A percentile compares a stretch with the other conserved stretches of the same genome.
Evolutionary conservation across 176 grass and related monocot species (phyloP).

Genomic region (Phoenix roebelenii): DNA sequence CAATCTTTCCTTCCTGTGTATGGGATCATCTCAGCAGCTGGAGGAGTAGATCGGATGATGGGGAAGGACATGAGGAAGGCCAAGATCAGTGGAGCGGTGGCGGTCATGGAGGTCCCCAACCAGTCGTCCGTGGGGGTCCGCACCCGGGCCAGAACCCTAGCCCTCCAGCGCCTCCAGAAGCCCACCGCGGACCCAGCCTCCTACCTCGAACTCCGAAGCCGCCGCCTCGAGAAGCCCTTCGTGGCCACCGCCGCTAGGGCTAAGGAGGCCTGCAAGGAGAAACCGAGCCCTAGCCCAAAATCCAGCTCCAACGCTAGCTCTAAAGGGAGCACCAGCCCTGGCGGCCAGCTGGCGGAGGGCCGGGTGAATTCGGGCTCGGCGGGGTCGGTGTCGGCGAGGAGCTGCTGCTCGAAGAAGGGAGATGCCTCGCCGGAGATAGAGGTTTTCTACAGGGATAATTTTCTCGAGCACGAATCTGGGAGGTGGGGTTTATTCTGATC

Average conservation of each 20-base stretch:
- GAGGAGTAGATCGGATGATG: not conserved
- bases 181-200: not conserved
- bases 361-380: not conserved
- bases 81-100: constrained; percentile 5
- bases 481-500: not conserved
- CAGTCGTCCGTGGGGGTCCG: constrained; percentile 11
- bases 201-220: constrained; percentile 26
- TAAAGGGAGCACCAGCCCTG: not conserved
- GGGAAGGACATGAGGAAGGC: constrained; percentile 15
- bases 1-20: too few relatives aligned
- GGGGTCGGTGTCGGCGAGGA: not conserved
- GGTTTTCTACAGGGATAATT: not conserved
- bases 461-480: not conserved
- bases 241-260: not conserved
- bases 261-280: not conserved
- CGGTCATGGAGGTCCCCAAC: constrained; percentile 12
- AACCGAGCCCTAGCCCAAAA: not conserved
- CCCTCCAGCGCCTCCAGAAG: not conserved
- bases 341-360: not conserved
- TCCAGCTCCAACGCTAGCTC: not conserved
- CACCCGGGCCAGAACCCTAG: constrained; percentile 18
- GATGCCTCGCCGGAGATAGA: not conserved
- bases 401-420: not conserved
- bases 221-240: constrained; percentile 20
- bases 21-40: too few relatives aligned